Evolutionary conservation across 208 protist genomes (phyloP).

Genomic region (Endotrypanum monterogeii): DNA sequence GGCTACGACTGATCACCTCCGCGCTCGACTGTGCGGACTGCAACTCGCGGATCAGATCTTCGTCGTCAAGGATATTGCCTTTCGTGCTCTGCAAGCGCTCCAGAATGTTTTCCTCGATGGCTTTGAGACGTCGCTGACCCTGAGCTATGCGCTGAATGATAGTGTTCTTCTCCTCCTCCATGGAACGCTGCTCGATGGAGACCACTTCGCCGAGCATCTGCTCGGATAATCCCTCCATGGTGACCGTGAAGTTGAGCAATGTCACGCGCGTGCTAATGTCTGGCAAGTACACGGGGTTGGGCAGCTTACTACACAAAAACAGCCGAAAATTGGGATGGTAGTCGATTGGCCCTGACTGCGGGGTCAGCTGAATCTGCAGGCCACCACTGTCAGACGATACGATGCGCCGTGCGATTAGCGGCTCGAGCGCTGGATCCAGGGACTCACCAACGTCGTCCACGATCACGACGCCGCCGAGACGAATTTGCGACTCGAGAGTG

Average conservation of each 20-base stretch:
- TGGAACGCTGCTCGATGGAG: conserved; percentile 90
- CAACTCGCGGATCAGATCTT: conserved; percentile 93
- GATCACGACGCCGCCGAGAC: conserved; percentile 91
- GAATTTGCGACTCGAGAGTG: conserved; percentile 93
- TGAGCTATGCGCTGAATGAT: conserved; percentile 93
- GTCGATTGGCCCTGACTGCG: conserved; percentile 88
- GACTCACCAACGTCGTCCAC: conserved; percentile 96
- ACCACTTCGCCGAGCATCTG: conserved; percentile 96
- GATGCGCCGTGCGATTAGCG: conserved; percentile 90
- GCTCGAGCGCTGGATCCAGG: conserved; percentile 94
- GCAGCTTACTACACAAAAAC: conserved; percentile 96
- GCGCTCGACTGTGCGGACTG: conserved; percentile 94
- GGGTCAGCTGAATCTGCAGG: conserved; percentile 83
- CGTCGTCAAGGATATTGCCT: conserved; percentile 96
- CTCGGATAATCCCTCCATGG: conserved; percentile 93
- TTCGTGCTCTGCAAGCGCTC: conserved; percentile 84
- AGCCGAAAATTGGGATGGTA: conserved; percentile 94
- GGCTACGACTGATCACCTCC: conserved; percentile 81
- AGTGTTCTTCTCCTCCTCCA: conserved; percentile 95
- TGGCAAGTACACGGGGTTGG: conserved; percentile 96
- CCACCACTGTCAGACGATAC: conserved; percentile 76
- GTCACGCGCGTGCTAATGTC: conserved; percentile 96
- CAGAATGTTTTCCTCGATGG: conserved; percentile 94
- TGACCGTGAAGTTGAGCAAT: conserved; percentile 98
- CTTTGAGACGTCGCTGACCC: conserved; percentile 92